These are phyloP conservation scores for Setomelanomma holmii DNA, from an alignment of 2,329 filamentous ascomycete genomes.

Conservation along the genomic window DNA sequence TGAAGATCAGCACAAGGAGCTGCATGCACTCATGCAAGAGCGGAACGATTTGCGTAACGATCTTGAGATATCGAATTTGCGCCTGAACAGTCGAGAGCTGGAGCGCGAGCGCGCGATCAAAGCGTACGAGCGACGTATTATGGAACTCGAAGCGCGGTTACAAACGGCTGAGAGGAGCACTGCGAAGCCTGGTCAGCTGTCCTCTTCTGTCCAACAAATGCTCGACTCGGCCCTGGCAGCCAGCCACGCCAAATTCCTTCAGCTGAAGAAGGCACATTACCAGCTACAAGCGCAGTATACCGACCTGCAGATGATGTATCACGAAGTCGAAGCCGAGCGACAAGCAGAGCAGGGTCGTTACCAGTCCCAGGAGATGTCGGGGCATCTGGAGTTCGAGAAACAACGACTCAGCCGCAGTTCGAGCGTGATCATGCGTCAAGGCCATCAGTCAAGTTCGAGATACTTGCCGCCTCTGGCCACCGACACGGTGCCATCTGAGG, in stretches of 20 bases:
- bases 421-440: constrained; percentile 32
- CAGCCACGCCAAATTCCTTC: constrained; percentile 55
- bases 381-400: constrained; percentile 25
- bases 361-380: constrained; percentile 23
- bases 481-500: constrained; percentile 23
- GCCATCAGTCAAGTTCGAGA: constrained; percentile 27
- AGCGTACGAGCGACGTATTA: constrained; percentile 57
- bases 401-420: constrained; percentile 33
- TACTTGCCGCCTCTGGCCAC: constrained; percentile 35
- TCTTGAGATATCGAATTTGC: constrained; percentile 65
- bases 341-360: constrained; percentile 36
- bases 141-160: constrained; percentile 52
- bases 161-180: constrained; percentile 33
- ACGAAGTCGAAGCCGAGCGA: constrained; percentile 48
- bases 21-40: constrained; percentile 63
- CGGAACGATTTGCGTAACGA: constrained; percentile 66
- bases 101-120: constrained; percentile 58
- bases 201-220: constrained; percentile 54
- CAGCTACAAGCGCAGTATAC: constrained; percentile 59
- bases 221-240: constrained; percentile 58
- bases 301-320: constrained; percentile 56
- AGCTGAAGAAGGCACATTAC: constrained; percentile 61
- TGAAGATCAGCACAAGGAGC: constrained; percentile 45
- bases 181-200: constrained; percentile 41
- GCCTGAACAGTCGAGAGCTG: constrained; percentile 61